phyloP scores from a whole-genome alignment of 2,329 filamentous ascomycete species.

The Fusarium sarcochroum region DNA sequence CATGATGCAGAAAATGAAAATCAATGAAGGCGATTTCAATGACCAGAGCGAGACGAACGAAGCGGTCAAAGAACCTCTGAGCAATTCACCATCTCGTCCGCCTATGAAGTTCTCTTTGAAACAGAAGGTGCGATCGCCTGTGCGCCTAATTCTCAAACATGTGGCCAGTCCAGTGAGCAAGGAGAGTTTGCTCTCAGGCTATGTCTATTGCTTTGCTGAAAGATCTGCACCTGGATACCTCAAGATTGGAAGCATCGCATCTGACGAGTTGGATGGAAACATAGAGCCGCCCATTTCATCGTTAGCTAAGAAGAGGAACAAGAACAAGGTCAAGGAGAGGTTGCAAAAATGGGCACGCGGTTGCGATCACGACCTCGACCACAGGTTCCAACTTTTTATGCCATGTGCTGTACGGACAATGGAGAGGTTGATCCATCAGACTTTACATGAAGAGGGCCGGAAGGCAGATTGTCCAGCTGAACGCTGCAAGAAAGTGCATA shows the following conservation, averaged over 20 bases:
- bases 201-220: slow-evolving; percentile 28
- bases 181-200: not conserved
- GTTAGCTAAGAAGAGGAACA: not conserved
- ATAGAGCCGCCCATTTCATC: not conserved
- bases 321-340: not conserved
- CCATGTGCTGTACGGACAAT: not conserved
- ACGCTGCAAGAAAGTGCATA: not conserved
- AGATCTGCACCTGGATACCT: slow-evolving; percentile 9
- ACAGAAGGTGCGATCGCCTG: not conserved
- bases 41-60: no score
- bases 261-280: not conserved
- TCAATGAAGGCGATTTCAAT: not conserved
- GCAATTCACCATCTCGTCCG: not conserved
- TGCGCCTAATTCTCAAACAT: not conserved
- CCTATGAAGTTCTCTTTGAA: not conserved
- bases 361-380: not conserved
- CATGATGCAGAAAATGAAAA: not conserved
- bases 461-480: not conserved
- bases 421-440: slow-evolving; percentile 9
- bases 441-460: not conserved
- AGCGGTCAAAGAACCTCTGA: not conserved
- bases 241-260: slow-evolving; percentile 11
- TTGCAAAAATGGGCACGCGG: accelerated
- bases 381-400: not conserved
- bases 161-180: not conserved